Evolutionary conservation across 306 rosid genomes (phyloP), one percentile per base, ranked within the genome.

Genomic region (Herpetospermum pedunculosum): DNA sequence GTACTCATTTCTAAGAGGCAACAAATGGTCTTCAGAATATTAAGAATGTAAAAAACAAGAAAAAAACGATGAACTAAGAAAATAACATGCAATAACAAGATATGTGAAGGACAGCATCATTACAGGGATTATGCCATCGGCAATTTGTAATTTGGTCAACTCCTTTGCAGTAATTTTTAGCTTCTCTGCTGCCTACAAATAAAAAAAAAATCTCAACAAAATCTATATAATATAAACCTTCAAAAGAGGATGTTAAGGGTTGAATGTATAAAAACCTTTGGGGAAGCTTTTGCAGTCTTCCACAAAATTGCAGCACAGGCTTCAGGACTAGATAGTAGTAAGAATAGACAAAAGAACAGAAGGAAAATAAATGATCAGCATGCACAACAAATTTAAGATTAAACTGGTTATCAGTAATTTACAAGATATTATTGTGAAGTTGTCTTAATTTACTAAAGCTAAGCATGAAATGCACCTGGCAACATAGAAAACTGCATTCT

Each of bases 221-320:
- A n/a, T n/a, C n/a, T 55, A 78, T 53, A 15, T 48, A 48, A 6
- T 76, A 53, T 54, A 63, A 50, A 76, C 76, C 74, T 68, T 23
- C 47, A 47, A 72, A 62, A 34, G 72, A 55, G 43, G 47, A 8
- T 46, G 67, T 67, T 65, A 50, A 54, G 68, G 13, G 67, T 52
- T 44, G 30, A 73, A 67, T 15, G 62, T 6, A 29, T 59, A 72
- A 37, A 58, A 78, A 91, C 99, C 99, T 84, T 73, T 41, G 99
- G 97, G 79, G 99, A 68, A 70, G 92, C 97, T 88, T 89, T 94
- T 38, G 97, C 75, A 80, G 15, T 85, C 90, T 91, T 94, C 92
- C 92, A 94, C 87, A 94, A 86, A 90, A 94, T 94, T 49, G 97
- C 98, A 49, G 97, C 98, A 81, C 97, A 88, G 62, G 97, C 98